Evolutionary conservation across 1,284 basidiomycete species (phyloP), one percentile per base, ranked within the genome.

Genomic region (Wolfiporia cocos): DNA sequence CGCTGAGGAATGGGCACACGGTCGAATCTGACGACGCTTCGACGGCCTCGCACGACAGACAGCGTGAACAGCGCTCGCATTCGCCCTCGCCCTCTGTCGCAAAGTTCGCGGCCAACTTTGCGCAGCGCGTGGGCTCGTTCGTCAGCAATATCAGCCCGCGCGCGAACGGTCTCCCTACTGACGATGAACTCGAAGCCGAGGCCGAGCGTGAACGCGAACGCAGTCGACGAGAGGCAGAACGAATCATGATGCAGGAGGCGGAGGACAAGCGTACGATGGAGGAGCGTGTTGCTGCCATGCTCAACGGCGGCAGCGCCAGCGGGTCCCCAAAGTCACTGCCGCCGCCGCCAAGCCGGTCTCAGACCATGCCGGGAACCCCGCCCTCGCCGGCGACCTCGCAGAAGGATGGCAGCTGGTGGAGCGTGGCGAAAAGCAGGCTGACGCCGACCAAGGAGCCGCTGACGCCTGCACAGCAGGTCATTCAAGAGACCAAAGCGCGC

Each of bases 401-500:
- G 52, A 83, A 82, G 58, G 81, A 81, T 6, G 58, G 58, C 1
- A 54, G 55, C 29, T 86, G 86, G 83, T 87, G 86, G 81, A 59
- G 72, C 5, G 65, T 74, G 2, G 76, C 86, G 3, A 87, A 83
- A 67, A 75, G 74, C 50, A 77, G 67, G 50, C 70, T 89, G n/a
- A 87, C 85, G 1, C 83, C 86, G 4, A 81, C 81, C 11, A 89
- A 87, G 52, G 83, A 86, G 17, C 63, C 71, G 9, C 71, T 87
- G 15, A 89, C 86, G 0, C 86, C 87, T 4, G 86, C 86, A 0
- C 86, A 89, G 54, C 83, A 86, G 52, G 70, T 89, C 43, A 78
- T 87, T 31, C 69, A 74, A 41, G 86, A 89, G 10, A 68, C 82
- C 15, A 85, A 87, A 52, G 67, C 72, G 18, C 71, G 75, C 40